phyloP scores from a whole-genome alignment of 805 yeast species.

The Maudiozyma serrabonitensis region DNA sequence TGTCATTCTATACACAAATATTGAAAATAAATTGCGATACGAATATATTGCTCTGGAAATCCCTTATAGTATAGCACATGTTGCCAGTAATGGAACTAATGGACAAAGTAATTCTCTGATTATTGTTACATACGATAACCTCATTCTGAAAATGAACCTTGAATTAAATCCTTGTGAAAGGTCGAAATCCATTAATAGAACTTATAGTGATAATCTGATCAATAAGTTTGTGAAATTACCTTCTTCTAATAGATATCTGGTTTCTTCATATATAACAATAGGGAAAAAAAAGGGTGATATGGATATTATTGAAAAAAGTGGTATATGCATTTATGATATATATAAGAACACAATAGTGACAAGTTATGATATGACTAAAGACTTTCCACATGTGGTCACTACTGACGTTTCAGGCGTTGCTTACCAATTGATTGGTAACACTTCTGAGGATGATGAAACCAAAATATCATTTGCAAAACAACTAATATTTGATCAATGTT shows the following conservation, averaged over 20 bases:
- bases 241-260: constrained; percentile 10
- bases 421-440: not conserved
- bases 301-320: not conserved
- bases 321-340: constrained; percentile 12
- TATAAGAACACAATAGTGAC: constrained; percentile 3
- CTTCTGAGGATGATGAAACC: not conserved
- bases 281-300: not conserved
- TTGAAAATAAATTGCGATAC: not conserved
- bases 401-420: constrained; percentile 15
- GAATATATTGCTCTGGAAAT: not conserved
- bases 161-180: not conserved
- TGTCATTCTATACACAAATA: not conserved
- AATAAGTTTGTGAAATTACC: constrained; percentile 10
- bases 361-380: constrained; percentile 7
- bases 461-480: constrained; percentile 26
- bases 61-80: not conserved
- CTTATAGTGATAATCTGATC: constrained; percentile 1
- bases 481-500: constrained; percentile 29
- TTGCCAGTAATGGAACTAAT: not conserved
- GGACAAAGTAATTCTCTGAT: not conserved
- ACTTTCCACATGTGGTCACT: constrained; percentile 15
- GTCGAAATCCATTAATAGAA: not conserved
- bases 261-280: constrained; percentile 5
- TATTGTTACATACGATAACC: not conserved
- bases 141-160: not conserved